These are phyloP conservation scores for Trichothecium sympodiale DNA, from an alignment of 2,329 filamentous ascomycete genomes.

Conservation along the genomic window DNA sequence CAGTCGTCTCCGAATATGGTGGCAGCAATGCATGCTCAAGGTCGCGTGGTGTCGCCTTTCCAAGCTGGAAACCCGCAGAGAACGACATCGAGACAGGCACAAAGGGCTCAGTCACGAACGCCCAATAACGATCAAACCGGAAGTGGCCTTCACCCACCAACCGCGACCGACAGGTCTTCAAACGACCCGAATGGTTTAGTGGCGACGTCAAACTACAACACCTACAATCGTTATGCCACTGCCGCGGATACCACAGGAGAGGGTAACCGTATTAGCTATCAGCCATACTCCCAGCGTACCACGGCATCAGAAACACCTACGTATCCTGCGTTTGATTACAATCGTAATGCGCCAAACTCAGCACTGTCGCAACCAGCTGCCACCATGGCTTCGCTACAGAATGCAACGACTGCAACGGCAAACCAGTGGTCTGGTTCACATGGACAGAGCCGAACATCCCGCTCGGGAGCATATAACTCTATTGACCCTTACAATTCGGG, in stretches of 20 bases:
- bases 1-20: conserved; percentile 11
- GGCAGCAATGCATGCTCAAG: conserved; percentile 18
- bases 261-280: conserved; percentile 13
- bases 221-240: conserved; percentile 10
- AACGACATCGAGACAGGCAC: conserved; percentile 21
- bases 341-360: conserved; percentile 16
- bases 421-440: conserved; percentile 13
- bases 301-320: conserved; percentile 7
- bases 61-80: conserved; percentile 14
- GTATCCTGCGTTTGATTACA: conserved; percentile 10
- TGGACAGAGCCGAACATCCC: conserved; percentile 6
- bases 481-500: not conserved
- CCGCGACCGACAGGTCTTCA: conserved; percentile 1
- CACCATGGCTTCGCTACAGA: conserved; percentile 11
- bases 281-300: conserved; percentile 22
- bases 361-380: conserved; percentile 11
- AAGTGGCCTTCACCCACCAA: conserved; percentile 9
- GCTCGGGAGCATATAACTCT: conserved; percentile 8
- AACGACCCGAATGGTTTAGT: conserved; percentile 1
- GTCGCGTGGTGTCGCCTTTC: conserved; percentile 18
- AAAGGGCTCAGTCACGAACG: conserved; percentile 19
- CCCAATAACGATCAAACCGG: conserved; percentile 12
- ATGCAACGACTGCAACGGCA: conserved; percentile 9
- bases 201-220: conserved; percentile 9
- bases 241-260: conserved; percentile 4